phyloP scores from a whole-genome alignment of 2,329 filamentous ascomycete species.

The Pestalotiopsis sp. region DNA sequence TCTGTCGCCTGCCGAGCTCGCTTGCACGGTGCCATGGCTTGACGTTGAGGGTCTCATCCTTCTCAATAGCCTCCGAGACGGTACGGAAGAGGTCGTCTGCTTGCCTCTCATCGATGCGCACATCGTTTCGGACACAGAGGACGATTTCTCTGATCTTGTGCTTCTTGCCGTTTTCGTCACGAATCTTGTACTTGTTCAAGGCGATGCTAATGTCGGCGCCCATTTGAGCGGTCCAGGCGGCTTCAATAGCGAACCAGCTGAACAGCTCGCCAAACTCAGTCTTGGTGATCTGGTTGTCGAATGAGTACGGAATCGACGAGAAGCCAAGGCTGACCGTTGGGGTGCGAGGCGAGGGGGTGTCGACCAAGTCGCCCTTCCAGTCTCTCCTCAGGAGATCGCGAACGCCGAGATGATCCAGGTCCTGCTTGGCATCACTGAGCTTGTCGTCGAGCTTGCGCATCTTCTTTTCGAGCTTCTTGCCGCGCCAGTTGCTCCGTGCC shows the following conservation, averaged over 20 bases:
- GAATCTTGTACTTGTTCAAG: slow-evolving; percentile 48
- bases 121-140: slow-evolving; percentile 45
- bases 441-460: slow-evolving; percentile 44
- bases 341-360: slow-evolving; percentile 46
- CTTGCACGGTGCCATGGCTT: slow-evolving; percentile 44
- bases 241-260: slow-evolving; percentile 50
- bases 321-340: slow-evolving; percentile 49
- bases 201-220: slow-evolving; percentile 46
- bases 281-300: slow-evolving; percentile 47
- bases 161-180: slow-evolving; percentile 40
- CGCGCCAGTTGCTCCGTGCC: slow-evolving; percentile 43
- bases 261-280: slow-evolving; percentile 50
- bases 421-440: slow-evolving; percentile 43
- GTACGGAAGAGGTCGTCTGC: slow-evolving; percentile 43
- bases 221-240: slow-evolving; percentile 48
- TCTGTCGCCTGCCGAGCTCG: slow-evolving; percentile 44
- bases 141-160: slow-evolving; percentile 49
- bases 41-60: slow-evolving; percentile 37
- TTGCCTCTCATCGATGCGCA: slow-evolving; percentile 44
- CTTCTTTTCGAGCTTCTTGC: slow-evolving; percentile 38
- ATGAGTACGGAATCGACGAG: slow-evolving; percentile 46
- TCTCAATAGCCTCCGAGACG: slow-evolving; percentile 43
- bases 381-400: slow-evolving; percentile 48
- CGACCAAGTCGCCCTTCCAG: slow-evolving; percentile 50
- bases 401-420: slow-evolving; percentile 41